Base-by-base conservation (phyloP, 306 rosid species). In the Castanopsis chinensis region DNA sequence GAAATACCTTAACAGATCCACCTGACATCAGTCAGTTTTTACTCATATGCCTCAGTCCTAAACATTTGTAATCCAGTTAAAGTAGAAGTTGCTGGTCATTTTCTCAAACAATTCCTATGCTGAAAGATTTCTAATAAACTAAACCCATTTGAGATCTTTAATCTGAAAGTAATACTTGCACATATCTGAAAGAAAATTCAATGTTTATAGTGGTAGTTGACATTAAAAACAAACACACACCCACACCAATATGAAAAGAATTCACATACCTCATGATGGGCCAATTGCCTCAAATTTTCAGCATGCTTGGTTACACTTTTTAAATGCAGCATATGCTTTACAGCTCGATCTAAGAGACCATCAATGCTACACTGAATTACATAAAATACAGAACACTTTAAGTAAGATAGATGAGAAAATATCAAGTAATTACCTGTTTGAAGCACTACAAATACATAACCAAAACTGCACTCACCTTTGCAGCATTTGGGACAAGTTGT, bases 321-420 rank as follows among this genome's bases (percentile, higher is more conserved):
- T 60, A 95, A 86, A 84, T 91, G 89, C 69, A 82, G 76, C 95
- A 95, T 86, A 83, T 92, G 99, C 79, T 90, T 91, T 76, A 92
- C 63, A 54, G 98, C 88, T 71, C 82, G 88, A 73, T 95, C 98
- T 83, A 95, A 83, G 52, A 95, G 99, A 69, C 87, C 91, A 65
- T 92, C 98, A 76, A 95, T 91, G 92, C 98, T 95, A 87, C 93
- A 90, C 99, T 95, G 97, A 19, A 88, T 71, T 56, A 64, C 25
- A 78, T 51, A 28, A 54, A n/a, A 13, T 2, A 14, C 8, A 73
- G 73, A 78, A 33, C 33, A 65, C 74, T 57, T 65, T 49, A 21
- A 69, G 51, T 32, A 20, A 54, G 69, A 53, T 56, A 76, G 72
- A 32, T 67, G 51, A 11, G 77, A 71, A 70, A 81, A 41, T 19